Conservation (phyloP, 2,329 filamentous ascomycete genomes). For the Coleophoma cylindrospora region DNA sequence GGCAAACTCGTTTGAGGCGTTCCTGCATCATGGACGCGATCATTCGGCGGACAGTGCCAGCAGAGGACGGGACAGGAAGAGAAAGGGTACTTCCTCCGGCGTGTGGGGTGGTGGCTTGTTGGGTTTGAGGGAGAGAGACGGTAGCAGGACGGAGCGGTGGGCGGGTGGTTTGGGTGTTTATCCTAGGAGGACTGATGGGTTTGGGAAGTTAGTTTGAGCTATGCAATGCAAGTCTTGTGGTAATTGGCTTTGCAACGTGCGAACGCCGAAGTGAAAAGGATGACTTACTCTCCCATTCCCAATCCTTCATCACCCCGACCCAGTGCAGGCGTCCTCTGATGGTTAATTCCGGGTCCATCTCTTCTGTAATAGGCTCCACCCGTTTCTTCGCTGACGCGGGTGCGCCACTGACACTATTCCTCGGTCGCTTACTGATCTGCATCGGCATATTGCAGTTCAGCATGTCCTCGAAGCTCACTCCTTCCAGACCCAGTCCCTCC, state of each 20-base stretch:
- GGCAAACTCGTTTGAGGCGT: conserved; percentile 9
- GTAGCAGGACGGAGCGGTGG: background rate
- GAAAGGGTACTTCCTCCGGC: conserved; percentile 5
- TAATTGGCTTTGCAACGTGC: background rate
- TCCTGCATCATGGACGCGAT: conserved; percentile 13
- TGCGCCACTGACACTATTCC: conserved; percentile 6
- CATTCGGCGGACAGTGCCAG: conserved; percentile 3
- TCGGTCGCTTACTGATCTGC: conserved; percentile 17
- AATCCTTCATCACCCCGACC: conserved; percentile 68
- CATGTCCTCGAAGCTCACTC: conserved; percentile 18
- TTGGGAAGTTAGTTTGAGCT: background rate
- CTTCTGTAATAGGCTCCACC: conserved; percentile 26
- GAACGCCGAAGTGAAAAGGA: background rate
- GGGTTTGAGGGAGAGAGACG: conserved; percentile 1
- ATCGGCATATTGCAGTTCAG: conserved; percentile 15
- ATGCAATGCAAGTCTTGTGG: background rate
- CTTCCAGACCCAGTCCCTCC: conserved; percentile 16
- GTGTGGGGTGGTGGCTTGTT: conserved; percentile 1
- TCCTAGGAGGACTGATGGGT: background rate
- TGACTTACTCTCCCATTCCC: conserved; percentile 64
- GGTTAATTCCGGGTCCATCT: conserved; percentile 53
- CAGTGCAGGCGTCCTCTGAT: conserved; percentile 64
- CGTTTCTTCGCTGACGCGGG: conserved; percentile 12
- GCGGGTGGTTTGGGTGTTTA: background rate
- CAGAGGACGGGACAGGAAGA: background rate